Evolutionary conservation across 2,329 filamentous ascomycete genomes (phyloP), one percentile per base, ranked within the genome.

Genomic region (Chrysosporium queenslandicum): DNA sequence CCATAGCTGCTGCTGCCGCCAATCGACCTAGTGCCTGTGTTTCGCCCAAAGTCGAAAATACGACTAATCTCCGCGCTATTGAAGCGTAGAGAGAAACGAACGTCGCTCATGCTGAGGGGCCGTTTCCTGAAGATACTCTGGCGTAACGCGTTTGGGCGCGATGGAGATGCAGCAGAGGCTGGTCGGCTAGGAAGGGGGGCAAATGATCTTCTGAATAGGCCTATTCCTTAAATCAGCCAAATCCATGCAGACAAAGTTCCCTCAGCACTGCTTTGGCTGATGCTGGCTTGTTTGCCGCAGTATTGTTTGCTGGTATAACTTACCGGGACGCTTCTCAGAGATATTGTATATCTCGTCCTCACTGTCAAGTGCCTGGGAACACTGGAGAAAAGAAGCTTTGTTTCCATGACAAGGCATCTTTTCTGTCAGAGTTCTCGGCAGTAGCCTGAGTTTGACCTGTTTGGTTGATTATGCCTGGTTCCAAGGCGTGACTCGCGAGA

Each of bases 31-130:
- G 53, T 43, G 21, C 50, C 50, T 20, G 37, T 29, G 18, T 21
- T 20, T 25, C 50, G 25, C 23, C 53, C 55, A 48, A 55, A 46
- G 20, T 55, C 53, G 45, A 57, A 53, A 27, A 53, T 37, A 16
- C 55, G 50, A 27, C 46, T 41, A 12, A 48, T 51, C n/a, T 57
- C 42, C 14, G 39, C 42, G 39, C 43, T 51, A 45, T 42, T 52
- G 16, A 53, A 46, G 20, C 48, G 37, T 21, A 55, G 32, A 34
- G 50, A 37, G 25, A 59, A 43, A 39, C 53, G 52, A 4, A 58
- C 56, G 37, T 65, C 63, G 50, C 53, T 61, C 56, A 65, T 62
- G 56, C 63, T 65, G 50, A 59, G 59, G 7, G 60, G 62, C 21
- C 63, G 57, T 20, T 49, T 55, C 46, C 49, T 55, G 34, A 46